Evolutionary conservation across 2,329 filamentous ascomycete genomes (phyloP), one percentile per base, ranked within the genome.

Genomic region (Beauveria rudraprayagi): DNA sequence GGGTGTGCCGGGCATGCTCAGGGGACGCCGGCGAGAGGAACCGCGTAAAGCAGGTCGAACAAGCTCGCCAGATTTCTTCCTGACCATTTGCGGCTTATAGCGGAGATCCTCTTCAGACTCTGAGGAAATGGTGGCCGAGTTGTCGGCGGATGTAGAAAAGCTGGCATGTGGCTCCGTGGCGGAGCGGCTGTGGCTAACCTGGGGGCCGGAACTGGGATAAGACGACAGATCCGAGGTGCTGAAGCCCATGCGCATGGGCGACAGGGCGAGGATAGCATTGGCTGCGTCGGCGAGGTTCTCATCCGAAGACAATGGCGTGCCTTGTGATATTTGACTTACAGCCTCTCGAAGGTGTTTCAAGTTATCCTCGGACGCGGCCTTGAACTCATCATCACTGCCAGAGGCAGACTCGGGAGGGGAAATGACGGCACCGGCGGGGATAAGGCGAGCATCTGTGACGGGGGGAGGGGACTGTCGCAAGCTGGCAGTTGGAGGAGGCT

Each of bases 11-110:
- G 94, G 94, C 91, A 97, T 96, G 77, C 93, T 97, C 3, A 91
- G 96, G 1, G 93, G 93, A 62, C 94, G 85, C 65, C 91, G 83
- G 65, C 84, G 83, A n/a, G 89, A 90, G 14, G 90, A 80, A 44
- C 88, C 86, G 56, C 94, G 87, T 56, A 99, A 83, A 22, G 94
- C 94, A 14, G 94, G 94, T 68, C 94, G 88, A 62, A 99, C 94
- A 41, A 99, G 82, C 76, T 99, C 94, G 40, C 94, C 94, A 44
- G 94, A 97, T 81, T 99, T 99, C 79, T 99, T 99, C 69, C 94
- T 87, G 11, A 99, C 87, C 86, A 97, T 95, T 59, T 87, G 86
- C n/a, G 92, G 92, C 76, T 94, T 95, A 68, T 77, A 80, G 65
- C 71, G 74, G 63, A 82, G 68, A 61, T 87, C 76, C 73, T 85